Evolutionary conservation across 495 filamentous ascomycete species (phyloP), one percentile per base, ranked within the genome.

Genomic region (Trichoderma gamsii): DNA sequence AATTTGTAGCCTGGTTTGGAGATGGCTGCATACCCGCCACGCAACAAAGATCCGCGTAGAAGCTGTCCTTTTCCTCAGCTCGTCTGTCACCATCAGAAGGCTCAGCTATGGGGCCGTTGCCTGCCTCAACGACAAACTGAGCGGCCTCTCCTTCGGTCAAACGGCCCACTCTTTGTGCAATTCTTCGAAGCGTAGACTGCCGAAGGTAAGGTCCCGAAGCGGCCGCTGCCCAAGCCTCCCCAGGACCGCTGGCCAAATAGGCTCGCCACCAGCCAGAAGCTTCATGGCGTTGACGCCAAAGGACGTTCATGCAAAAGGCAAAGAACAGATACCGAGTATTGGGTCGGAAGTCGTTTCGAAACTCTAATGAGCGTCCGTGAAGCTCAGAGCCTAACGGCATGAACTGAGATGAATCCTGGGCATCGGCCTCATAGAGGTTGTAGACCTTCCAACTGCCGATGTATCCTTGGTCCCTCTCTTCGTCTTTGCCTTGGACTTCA

Each of bases 241-340:
- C 43, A 6, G 43, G 43, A 5, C 43, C 43, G 16, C 43, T 6
- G 16, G 27, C 7, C 32, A 21, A 2, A 41, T 65, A 38, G n/a
- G 27, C 63, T 29, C 35, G 2, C 63, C 63, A 65, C 63, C 63
- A 65, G 18, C 63, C 63, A 35, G 32, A 29, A 13, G 38, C 63
- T 13, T 65, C 32, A 41, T 41, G 35, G 8, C 63, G 63, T 29
- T 65, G 63, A 41, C 63, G 63, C 15, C 63, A 29, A 29, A 65
- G 63, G 12, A 65, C 18, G 27, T 65, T 65, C 2, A 65, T 65
- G 63, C 63, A 65, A n/a, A 65, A 65, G 7, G 32, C 63, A 29
- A 65, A 65, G 27, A 11, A 65, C 38, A 65, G 27, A 29, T 65
- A 65, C 11, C 63, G 63, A 1, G 63, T 0, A 2, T n/a, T 29